Base-by-base conservation (phyloP, 2,329 filamentous ascomycete genomes). In the Beauveria asiatica region DNA sequence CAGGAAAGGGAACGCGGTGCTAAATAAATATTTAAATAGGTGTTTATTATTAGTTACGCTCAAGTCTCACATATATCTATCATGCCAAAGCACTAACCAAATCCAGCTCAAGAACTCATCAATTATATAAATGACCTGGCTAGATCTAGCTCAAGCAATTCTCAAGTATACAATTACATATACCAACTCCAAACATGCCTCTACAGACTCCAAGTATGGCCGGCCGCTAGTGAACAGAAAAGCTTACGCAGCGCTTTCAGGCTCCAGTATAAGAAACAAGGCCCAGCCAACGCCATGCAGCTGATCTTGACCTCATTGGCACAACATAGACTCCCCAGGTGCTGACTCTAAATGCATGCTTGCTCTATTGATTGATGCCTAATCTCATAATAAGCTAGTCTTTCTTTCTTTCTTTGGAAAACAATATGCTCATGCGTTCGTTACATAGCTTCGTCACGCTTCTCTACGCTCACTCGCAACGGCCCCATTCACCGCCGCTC, bases 401-500 rank as follows among this genome's bases (percentile, higher is more conserved):
- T 2, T 30, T 5, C 9, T 33, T 10, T n/a, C n/a, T 2, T 30
- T 5, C 9, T 33, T 10, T 5, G 11, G 11, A 37, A 37, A 37
- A 37, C 11, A 37, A 37, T 33, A 37, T 51, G 23, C 39, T 27
- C 16, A 44, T 44, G 17, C 5, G 11, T 27, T 44, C 30, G 2
- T 23, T 44, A 42, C 21, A 21, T n/a, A 19, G 33, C 51, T 6
- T n/a, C 13, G 16, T 42, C 9, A 17, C 25, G n/a, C 10, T 3
- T 25, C 16, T 33, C 30, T 33, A 23, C 0, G 9, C 51, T 48
- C n/a, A 49, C 23, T 21, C 33, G 23, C 46, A 95, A 62, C 80
- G 69, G 59, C 80, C 77, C 92, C 92, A 97, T 51, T 82, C 73
- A 1, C 92, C 92, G 16, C 89, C 89, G 9, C 70, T 73, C 65